These are phyloP conservation scores for Leccinum boreale DNA, from an alignment of 768 basidiomycete genomes.

Conservation along the genomic window DNA sequence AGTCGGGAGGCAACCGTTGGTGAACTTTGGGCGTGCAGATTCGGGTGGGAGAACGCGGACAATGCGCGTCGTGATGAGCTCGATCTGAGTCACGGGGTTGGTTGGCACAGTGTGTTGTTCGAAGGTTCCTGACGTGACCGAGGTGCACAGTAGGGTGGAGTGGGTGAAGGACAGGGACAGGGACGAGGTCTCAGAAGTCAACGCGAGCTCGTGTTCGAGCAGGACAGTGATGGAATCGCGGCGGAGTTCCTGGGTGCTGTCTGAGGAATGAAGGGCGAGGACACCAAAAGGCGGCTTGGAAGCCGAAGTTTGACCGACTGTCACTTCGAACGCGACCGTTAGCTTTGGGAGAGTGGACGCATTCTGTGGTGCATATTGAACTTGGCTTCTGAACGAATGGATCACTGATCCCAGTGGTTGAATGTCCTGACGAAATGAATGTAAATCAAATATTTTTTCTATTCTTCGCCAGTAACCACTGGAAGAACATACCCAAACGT, in stretches of 20 bases:
- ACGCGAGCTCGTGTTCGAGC: constrained; percentile 13
- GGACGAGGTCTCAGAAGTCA: constrained; percentile 18
- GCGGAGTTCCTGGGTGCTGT: constrained; percentile 1
- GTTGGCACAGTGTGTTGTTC: constrained; percentile 1
- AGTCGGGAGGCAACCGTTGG: constrained; percentile 14
- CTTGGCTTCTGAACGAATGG: constrained; percentile 9
- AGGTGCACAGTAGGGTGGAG: constrained; percentile 19
- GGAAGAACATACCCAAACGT: constrained; percentile 19
- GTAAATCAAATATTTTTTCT: background rate
- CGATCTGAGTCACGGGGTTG: constrained; percentile 13
- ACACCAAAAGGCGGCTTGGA: constrained; percentile 6
- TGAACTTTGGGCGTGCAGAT: background rate
- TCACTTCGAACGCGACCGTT: constrained; percentile 21
- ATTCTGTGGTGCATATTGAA: constrained; percentile 7
- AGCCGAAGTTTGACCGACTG: background rate
- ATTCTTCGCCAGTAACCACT: background rate
- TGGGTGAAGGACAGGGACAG: constrained; percentile 22
- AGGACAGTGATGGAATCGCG: constrained; percentile 6
- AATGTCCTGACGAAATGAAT: constrained; percentile 12
- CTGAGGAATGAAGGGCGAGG: constrained; percentile 15
- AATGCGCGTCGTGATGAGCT: constrained; percentile 21
- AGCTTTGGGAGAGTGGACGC: constrained; percentile 16
- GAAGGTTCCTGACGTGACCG: background rate
- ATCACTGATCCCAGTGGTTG: constrained; percentile 10
- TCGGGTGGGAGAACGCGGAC: constrained; percentile 17